These are phyloP conservation scores for Prillingera fragicola DNA, from an alignment of 1,284 basidiomycete species.

Conservation along the genomic window DNA sequence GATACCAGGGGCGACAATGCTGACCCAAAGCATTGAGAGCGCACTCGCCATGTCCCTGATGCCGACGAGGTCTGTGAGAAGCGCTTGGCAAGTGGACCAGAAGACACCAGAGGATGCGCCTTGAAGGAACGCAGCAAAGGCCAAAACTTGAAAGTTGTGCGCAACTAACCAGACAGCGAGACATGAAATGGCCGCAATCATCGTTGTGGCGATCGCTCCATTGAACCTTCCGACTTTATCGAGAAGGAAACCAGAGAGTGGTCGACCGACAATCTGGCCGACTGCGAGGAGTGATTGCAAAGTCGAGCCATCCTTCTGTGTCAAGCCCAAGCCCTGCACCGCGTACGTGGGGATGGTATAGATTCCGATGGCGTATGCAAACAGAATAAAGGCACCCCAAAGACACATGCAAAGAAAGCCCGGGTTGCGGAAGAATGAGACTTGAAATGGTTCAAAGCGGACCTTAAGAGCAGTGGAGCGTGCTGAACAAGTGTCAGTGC, in stretches of 20 bases:
- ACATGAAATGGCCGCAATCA: slow-evolving; percentile 45
- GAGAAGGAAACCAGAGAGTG: slow-evolving; percentile 41
- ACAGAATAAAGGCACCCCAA: slow-evolving; percentile 31
- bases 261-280: slow-evolving; percentile 50
- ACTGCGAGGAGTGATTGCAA: slow-evolving; percentile 49
- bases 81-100: slow-evolving; percentile 16
- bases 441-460: slow-evolving; percentile 27
- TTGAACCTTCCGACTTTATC: slow-evolving; percentile 49
- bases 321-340: slow-evolving; percentile 42
- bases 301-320: slow-evolving; percentile 47
- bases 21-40: slow-evolving; percentile 47
- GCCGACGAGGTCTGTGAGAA: slow-evolving; percentile 26
- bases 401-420: slow-evolving; percentile 37
- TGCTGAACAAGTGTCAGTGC: slow-evolving; percentile 24
- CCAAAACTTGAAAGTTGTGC: slow-evolving; percentile 42
- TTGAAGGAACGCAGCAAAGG: slow-evolving; percentile 47
- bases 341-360: slow-evolving; percentile 49
- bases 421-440: slow-evolving; percentile 28
- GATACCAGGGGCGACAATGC: slow-evolving; percentile 36
- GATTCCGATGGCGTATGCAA: slow-evolving; percentile 49
- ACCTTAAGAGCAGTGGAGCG: slow-evolving; percentile 24
- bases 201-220: slow-evolving; percentile 43
- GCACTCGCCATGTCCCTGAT: slow-evolving; percentile 47
- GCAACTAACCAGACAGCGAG: slow-evolving; percentile 49
- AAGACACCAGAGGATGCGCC: slow-evolving; percentile 33